These are phyloP conservation scores for Pluteus cervinus DNA, from an alignment of 768 basidiomycete genomes.

Conservation along the genomic window DNA sequence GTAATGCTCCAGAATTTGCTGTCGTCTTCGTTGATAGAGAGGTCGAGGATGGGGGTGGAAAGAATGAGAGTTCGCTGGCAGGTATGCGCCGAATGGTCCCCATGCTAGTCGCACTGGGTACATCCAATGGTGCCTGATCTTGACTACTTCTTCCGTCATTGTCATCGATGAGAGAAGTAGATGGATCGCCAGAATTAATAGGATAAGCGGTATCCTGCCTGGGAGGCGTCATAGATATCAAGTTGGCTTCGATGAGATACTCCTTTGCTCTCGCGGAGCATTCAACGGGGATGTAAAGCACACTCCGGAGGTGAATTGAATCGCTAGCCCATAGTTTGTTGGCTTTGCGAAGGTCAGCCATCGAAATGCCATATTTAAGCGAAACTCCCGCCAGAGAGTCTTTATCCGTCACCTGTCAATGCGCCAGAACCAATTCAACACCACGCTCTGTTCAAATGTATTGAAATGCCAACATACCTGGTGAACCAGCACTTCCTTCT, in stretches of 20 bases:
- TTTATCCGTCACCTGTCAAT: slow-evolving; percentile 51
- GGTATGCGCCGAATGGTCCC: slow-evolving; percentile 37
- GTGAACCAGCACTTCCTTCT: slow-evolving; percentile 56
- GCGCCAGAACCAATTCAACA: slow-evolving; percentile 1
- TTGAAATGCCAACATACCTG: slow-evolving; percentile 31
- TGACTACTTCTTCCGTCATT: too few species aligned
- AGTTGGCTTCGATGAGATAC: slow-evolving; percentile 17
- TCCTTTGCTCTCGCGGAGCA: slow-evolving; percentile 42
- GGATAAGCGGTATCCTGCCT: slow-evolving; percentile 2
- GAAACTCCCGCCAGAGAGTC: slow-evolving; percentile 88
- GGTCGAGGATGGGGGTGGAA: slow-evolving; percentile 34
- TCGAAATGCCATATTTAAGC: slow-evolving; percentile 80
- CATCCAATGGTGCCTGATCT: too few species aligned
- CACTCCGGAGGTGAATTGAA: slow-evolving; percentile 80
- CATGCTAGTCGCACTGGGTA: slow-evolving; percentile 4
- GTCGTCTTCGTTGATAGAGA: slow-evolving; percentile 7
- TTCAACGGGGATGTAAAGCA: slow-evolving; percentile 75
- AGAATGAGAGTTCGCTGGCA: slow-evolving; percentile 46
- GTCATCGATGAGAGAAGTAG: slow-evolving; percentile 4
- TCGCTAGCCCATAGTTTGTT: slow-evolving; percentile 96
- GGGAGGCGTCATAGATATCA: slow-evolving; percentile 17
- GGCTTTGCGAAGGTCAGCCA: slow-evolving; percentile 75
- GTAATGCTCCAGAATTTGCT: too few species aligned
- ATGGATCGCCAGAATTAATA: slow-evolving; percentile 7
- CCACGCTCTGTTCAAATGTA: neutral